Conservation (phyloP, 768 basidiomycete species). For the Phylloporus sp. region DNA sequence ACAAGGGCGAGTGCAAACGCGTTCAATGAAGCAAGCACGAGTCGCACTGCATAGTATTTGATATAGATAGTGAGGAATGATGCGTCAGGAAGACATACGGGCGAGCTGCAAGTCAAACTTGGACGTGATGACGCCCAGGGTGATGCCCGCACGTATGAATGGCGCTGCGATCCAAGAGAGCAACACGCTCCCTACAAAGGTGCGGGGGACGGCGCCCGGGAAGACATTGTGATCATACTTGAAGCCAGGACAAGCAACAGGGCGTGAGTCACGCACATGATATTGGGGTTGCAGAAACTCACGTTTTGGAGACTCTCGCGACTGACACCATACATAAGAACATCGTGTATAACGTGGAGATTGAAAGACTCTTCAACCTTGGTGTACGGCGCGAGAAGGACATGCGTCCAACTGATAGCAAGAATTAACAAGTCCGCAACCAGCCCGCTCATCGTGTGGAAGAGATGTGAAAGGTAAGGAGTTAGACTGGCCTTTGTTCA, state of each 20-base stretch:
- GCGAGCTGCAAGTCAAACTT: slow-evolving; percentile 71
- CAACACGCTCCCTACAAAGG: slow-evolving; percentile 73
- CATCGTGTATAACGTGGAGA: slow-evolving; percentile 86
- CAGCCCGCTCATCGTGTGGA: slow-evolving; percentile 14
- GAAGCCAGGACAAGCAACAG: not conserved
- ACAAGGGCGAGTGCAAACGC: slow-evolving; percentile 58
- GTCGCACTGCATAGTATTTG: slow-evolving; percentile 49
- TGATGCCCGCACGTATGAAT: slow-evolving; percentile 38
- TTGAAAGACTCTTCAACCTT: slow-evolving; percentile 99
- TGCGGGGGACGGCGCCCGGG: slow-evolving; percentile 84
- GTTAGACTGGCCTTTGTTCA: too few relatives aligned
- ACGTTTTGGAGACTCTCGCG: slow-evolving; percentile 44
- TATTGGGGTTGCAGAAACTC: slow-evolving; percentile 21
- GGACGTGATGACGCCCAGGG: slow-evolving; percentile 39
- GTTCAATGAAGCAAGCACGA: slow-evolving; percentile 64
- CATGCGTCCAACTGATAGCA: slow-evolving; percentile 54
- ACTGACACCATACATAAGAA: slow-evolving; percentile 67
- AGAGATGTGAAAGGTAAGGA: too few relatives aligned
- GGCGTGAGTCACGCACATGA: slow-evolving; percentile 7
- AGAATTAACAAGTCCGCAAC: slow-evolving; percentile 49
- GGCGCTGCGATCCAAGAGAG: slow-evolving; percentile 58
- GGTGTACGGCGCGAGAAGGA: slow-evolving; percentile 78
- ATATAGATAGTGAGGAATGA: not conserved
- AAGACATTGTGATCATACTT: slow-evolving; percentile 91
- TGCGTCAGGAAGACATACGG: slow-evolving; percentile 39